Evolutionary conservation across 1,139 yeast genomes (phyloP), one percentile per base, ranked within the genome.

Genomic region (Suhomyces bolitotheri): DNA sequence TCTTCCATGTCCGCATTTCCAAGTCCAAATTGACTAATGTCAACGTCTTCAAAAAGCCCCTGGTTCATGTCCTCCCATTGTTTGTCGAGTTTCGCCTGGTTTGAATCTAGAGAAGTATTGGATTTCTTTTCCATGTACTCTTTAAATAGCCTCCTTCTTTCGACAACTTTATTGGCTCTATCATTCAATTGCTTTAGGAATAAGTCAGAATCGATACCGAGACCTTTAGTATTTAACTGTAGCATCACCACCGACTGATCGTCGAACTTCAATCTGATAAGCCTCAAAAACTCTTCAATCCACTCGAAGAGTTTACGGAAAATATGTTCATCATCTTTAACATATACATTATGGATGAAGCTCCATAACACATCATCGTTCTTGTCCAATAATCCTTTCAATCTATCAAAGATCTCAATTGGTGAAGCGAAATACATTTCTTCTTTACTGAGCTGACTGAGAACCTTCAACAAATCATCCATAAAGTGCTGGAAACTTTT

Each of bases 331-430:
- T 80, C 74, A 53, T 90, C 97, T 44, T 84, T 78, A 16, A 71
- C 51, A 56, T 89, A 89, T 16, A 89, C 75, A 38, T 82, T 80
- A 51, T 87, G 90, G 40, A 90, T 68, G 50, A 90, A 90, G 38
- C 66, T 67, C 71, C 85, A 88, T 35, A 86, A 71, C 10, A 81
- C 69, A 36, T 76, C 77, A 44, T 85, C 84, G 56, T 89, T 95
- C 17, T 78, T 74, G 31, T 81, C 80, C 31, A 87, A 72, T 17
- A 89, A 61, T 6, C 66, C 69, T 53, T 83, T 76, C 30, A 89
- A 73, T 32, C 76, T 71, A 40, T 82, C 79, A 22, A 88, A 94
- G 39, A 87, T 69, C 52, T 60, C 74, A 50, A 63, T 55, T 1
- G 74, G 56, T 32, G 60, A 73, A 49, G 60, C 60, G 44, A 54